Evolutionary conservation across 169 alveolate species (phyloP).

Genomic region (Plasmodium inui): DNA sequence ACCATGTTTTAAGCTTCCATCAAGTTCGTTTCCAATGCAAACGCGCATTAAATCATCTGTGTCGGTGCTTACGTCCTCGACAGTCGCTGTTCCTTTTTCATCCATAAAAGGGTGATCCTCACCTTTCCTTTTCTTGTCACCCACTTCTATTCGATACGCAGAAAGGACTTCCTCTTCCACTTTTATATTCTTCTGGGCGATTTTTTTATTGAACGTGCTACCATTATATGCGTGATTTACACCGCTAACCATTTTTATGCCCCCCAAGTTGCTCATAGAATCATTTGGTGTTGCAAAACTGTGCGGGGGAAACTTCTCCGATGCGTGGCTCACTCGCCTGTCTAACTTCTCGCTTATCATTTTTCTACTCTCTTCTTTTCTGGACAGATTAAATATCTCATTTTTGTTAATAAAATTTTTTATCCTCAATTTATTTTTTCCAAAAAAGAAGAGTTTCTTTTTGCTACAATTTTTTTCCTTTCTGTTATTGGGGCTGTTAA

Average conservation of each 20-base stretch:
- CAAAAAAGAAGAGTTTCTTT: slow-evolving; percentile 11
- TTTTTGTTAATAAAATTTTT: slow-evolving; percentile 19
- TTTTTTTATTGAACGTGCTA: neutral
- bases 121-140: neutral
- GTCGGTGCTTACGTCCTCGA: neutral
- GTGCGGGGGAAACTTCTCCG: neutral
- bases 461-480: slow-evolving; percentile 3
- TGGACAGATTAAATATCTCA: slow-evolving; percentile 25
- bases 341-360: neutral
- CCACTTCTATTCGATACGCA: neutral
- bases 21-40: neutral
- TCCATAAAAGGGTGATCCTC: neutral
- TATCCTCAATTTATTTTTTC: slow-evolving; percentile 11
- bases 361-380: neutral
- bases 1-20: neutral
- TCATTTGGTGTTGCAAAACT: neutral
- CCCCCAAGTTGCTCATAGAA: neutral
- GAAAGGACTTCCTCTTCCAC: slow-evolving; percentile 5
- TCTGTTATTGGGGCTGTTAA: neutral
- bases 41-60: neutral
- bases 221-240: neutral
- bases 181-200: neutral
- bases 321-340: neutral
- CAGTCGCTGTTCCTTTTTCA: neutral
- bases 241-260: neutral